Percentiles rank a stretch among this genome's conserved stretches.
phyloP scores from a whole-genome alignment of 768 basidiomycete genomes.

The Mycena filopes region DNA sequence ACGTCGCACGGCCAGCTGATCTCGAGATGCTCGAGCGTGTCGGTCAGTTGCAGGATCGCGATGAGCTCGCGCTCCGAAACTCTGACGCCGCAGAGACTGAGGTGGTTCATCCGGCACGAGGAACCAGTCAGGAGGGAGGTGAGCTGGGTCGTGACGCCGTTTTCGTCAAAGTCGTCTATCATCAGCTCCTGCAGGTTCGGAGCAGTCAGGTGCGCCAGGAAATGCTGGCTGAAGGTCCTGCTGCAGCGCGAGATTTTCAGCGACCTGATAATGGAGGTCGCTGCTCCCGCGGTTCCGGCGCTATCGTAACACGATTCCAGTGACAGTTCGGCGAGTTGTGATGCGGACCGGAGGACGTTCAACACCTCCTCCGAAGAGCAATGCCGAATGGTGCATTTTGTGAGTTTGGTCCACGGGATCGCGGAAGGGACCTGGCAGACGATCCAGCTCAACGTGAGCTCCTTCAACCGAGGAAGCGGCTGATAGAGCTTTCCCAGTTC shows the following conservation, averaged over 20 bases:
- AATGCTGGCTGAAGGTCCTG: background rate
- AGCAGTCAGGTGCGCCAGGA: background rate
- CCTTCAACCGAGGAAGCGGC: slow-evolving; percentile 18
- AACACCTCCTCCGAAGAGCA: slow-evolving; percentile 1
- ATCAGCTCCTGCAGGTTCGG: slow-evolving; percentile 4
- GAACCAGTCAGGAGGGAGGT: slow-evolving; percentile 7
- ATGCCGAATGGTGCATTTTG: slow-evolving; percentile 9
- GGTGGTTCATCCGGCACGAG: slow-evolving; percentile 3
- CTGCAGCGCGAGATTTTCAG: slow-evolving; percentile 15
- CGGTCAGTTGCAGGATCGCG: slow-evolving; percentile 10
- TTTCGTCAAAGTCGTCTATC: slow-evolving; percentile 11
- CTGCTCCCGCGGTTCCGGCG: background rate
- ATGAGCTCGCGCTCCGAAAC: slow-evolving; percentile 21
- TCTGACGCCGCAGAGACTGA: slow-evolving; percentile 19
- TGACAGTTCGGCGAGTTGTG: background rate
- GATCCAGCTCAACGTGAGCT: slow-evolving; percentile 11
- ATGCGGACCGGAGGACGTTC: slow-evolving; percentile 5
- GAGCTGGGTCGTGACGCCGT: background rate
- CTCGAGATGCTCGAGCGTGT: slow-evolving; percentile 13
- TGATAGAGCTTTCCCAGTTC: slow-evolving; percentile 27
- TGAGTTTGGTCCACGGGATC: slow-evolving; percentile 23
- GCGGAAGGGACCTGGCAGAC: background rate
- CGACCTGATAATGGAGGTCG: slow-evolving; percentile 11
- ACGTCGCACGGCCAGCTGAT: slow-evolving; percentile 29
- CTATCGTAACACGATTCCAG: background rate